A percentile compares a stretch with the other conserved stretches of the same genome.
phyloP scores from a whole-genome alignment of 2,329 filamentous ascomycete species.

The Aspergillus ochraceus region DNA sequence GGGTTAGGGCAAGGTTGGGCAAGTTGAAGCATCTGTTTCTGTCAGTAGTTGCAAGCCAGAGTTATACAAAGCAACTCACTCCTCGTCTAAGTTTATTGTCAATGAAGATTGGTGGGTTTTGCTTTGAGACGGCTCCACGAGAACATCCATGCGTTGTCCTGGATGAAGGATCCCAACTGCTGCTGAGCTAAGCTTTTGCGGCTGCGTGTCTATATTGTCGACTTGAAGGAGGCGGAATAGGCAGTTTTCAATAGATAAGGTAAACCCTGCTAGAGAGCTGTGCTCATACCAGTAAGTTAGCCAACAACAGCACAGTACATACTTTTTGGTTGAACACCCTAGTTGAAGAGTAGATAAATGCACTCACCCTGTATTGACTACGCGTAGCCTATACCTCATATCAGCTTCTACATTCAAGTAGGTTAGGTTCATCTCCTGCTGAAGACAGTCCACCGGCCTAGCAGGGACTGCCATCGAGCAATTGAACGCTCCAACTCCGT shows the following conservation, averaged over 20 bases:
- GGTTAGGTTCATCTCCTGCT: slow-evolving; percentile 23
- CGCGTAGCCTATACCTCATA: slow-evolving; percentile 35
- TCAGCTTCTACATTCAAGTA: slow-evolving; percentile 24
- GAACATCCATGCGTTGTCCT: slow-evolving; percentile 48
- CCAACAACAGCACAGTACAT: too few species aligned
- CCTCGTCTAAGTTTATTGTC: slow-evolving; percentile 36
- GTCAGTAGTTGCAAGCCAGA: not conserved
- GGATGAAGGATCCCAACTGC: slow-evolving; percentile 44
- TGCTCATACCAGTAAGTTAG: not conserved
- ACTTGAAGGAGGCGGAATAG: slow-evolving; percentile 39
- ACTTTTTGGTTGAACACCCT: too few species aligned
- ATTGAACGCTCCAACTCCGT: slow-evolving; percentile 47
- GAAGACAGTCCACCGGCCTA: slow-evolving; percentile 46
- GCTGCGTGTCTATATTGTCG: slow-evolving; percentile 40
- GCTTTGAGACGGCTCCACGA: slow-evolving; percentile 24
- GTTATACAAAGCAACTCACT: slow-evolving; percentile 25
- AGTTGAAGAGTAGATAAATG: not conserved
- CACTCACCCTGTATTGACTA: slow-evolving; percentile 47
- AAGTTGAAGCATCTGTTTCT: slow-evolving; percentile 44
- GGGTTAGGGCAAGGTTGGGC: slow-evolving; percentile 43
- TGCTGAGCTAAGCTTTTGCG: slow-evolving; percentile 18
- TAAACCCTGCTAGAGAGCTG: slow-evolving; percentile 42
- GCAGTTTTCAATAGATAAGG: slow-evolving; percentile 32
- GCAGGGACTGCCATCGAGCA: slow-evolving; percentile 49
- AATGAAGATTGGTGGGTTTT: slow-evolving; percentile 22